Percentiles rank a stretch among this genome's conserved stretches.
These are phyloP conservation scores for Pseudonectria foliicola DNA, from an alignment of 2,329 filamentous ascomycete genomes.

Conservation along the genomic window DNA sequence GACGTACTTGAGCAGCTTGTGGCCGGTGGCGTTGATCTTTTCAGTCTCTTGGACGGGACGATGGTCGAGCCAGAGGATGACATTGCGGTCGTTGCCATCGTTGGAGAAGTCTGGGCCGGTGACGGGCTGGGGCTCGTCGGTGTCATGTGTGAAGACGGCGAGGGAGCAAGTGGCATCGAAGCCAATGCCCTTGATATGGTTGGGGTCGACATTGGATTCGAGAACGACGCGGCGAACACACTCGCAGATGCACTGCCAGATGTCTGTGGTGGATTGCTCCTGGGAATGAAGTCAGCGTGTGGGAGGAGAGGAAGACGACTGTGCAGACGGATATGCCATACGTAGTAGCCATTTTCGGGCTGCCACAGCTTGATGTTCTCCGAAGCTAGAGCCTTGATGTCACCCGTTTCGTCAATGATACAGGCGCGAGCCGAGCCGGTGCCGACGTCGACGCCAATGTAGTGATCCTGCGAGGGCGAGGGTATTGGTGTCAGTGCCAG, in stretches of 20 bases:
- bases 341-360: slow-evolving; percentile 68
- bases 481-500: slow-evolving; percentile 10
- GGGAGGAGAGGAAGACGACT: background rate
- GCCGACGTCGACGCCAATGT: slow-evolving; percentile 88
- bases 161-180: slow-evolving; percentile 99
- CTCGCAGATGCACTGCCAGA: slow-evolving; percentile 90
- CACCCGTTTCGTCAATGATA: slow-evolving; percentile 85
- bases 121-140: slow-evolving; percentile 83
- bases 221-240: slow-evolving; percentile 77
- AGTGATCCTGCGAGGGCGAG: slow-evolving; percentile 42
- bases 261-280: slow-evolving; percentile 98
- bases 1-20: slow-evolving; percentile 92
- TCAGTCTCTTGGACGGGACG: slow-evolving; percentile 84
- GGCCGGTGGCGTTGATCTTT: slow-evolving; percentile 85
- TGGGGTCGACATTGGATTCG: slow-evolving; percentile 71
- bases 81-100: slow-evolving; percentile 80
- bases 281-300: slow-evolving; percentile 19
- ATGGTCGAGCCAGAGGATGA: slow-evolving; percentile 97
- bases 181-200: slow-evolving; percentile 78
- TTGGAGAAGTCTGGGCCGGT: slow-evolving; percentile 75
- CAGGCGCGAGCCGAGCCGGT: slow-evolving; percentile 93
- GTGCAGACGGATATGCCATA: slow-evolving; percentile 28
- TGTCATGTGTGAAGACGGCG: slow-evolving; percentile 81
- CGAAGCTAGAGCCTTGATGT: slow-evolving; percentile 71
- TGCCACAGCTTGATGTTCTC: slow-evolving; percentile 77